Base-by-base conservation (phyloP, 2,329 filamentous ascomycete genomes). In the Chrysoporthe deuterocubensis region DNA sequence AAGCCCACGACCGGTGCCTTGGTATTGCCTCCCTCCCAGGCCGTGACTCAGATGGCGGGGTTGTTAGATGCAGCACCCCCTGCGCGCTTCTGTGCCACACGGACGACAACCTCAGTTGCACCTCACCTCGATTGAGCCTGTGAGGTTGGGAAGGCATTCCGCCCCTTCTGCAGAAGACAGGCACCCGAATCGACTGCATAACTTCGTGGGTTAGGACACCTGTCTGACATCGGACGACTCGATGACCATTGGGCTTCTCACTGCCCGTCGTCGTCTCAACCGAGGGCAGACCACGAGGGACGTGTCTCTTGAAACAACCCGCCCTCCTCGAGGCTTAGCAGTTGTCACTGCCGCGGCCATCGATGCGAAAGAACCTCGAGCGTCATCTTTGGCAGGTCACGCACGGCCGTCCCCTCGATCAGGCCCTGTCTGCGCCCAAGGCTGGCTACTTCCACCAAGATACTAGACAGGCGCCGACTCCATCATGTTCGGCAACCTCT, bases 401-500 rank as follows among this genome's bases (percentile, higher is more conserved):
- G 21, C 21, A 54, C 50, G 9, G 48, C 26, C 48, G n/a, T 13
- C 26, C 57, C 16, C 11, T 59, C 18, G 7, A 42, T 16, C 32
- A 59, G 57, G 34, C 18, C 11, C 57, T 43, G 18, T 40, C 18
- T 16, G n/a, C 37, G 34, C 16, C 16, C 8, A 14, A 16, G n/a
- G 18, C 6, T 43, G n/a, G 11, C n/a, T 26, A 26, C 40, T 43
- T 32, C 50, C 37, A 44, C 8, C n/a, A n/a, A 1, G 14, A 11
- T 40, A 43, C 56, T 16, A n/a, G n/a, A 60, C n/a, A 42, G 37
- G 42, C 21, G n/a, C 50, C 48, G 37, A n/a, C 37, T 54, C 11
- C 57, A 74, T 68, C 72, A 83, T 83, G 81, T 83, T 83, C 73
- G 81, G 81, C 61, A 79, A 76, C 64, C 77, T 83, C 69, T 70